A percentile compares a stretch with the other conserved stretches of the same genome.
Conservation (phyloP, 2,329 filamentous ascomycete species). For the Exophiala viscosa region DNA sequence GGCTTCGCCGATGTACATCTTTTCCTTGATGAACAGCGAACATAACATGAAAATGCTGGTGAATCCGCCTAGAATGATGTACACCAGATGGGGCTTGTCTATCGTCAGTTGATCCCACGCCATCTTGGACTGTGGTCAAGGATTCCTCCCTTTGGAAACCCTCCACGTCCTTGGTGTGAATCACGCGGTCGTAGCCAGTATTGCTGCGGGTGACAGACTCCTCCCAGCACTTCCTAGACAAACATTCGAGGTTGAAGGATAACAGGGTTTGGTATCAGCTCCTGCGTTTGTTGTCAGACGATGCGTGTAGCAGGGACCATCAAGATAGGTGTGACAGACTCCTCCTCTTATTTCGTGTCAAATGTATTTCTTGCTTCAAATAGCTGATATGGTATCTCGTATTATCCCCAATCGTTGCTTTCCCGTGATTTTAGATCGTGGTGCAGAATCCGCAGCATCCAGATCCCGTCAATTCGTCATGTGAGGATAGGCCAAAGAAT, state of each 20-base stretch:
- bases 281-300: too few species aligned
- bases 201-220: constrained; percentile 21
- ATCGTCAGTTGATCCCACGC: constrained; percentile 57
- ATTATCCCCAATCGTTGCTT: constrained; percentile 25
- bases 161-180: not conserved
- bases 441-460: constrained; percentile 23
- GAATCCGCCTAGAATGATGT: constrained; percentile 96
- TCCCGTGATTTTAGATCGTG: constrained; percentile 22
- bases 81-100: constrained; percentile 95
- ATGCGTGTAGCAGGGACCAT: too few species aligned
- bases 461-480: not conserved
- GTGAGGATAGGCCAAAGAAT: not conserved
- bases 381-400: not conserved
- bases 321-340: constrained; percentile 19
- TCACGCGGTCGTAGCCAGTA: constrained; percentile 4
- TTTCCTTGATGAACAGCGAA: constrained; percentile 96
- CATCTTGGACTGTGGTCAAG: constrained; percentile 35
- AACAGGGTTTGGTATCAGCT: too few species aligned
- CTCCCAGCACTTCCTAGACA: constrained; percentile 5
- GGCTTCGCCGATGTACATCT: constrained; percentile 96
- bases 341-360: constrained; percentile 3
- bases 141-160: not conserved
- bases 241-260: not conserved
- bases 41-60: constrained; percentile 98
- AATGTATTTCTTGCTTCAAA: not conserved